Conservation (phyloP, 371 early-diverging fungal genomes). For the Chytridium lagenaria region DNA sequence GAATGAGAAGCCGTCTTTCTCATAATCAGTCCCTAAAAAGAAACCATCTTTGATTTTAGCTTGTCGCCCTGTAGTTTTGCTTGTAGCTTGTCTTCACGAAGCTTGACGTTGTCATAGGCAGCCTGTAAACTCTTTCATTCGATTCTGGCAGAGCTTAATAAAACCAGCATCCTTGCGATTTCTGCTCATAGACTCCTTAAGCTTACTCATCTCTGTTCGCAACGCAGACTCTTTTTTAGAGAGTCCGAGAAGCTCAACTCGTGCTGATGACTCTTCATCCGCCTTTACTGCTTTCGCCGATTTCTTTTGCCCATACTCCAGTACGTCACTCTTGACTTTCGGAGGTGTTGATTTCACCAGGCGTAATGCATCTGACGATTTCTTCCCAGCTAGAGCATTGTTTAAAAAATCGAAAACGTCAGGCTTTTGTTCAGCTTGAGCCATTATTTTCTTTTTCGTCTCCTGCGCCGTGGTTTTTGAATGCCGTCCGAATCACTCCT, state of each 20-base stretch:
- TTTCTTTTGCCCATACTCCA: not conserved
- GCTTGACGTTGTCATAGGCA: not conserved
- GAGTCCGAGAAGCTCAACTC: not conserved
- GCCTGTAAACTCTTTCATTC: not conserved
- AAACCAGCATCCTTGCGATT: not conserved
- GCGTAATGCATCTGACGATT: not conserved
- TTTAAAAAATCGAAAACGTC: constrained; percentile 6
- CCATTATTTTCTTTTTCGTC: not conserved
- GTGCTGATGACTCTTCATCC: not conserved
- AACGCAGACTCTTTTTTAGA: not conserved
- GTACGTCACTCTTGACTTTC: not conserved
- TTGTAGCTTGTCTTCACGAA: not conserved
- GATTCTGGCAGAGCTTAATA: not conserved
- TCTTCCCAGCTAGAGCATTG: not conserved
- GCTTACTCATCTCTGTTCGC: not conserved
- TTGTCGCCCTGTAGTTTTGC: not conserved
- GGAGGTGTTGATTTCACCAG: not conserved
- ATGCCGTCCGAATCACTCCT: not conserved
- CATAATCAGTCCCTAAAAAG: too few species aligned
- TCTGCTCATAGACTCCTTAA: not conserved
- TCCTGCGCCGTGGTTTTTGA: not conserved
- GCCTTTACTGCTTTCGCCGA: not conserved
- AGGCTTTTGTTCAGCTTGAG: not conserved
- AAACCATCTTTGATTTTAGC: not conserved
- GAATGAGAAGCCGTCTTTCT: too few species aligned